phyloP scores from a whole-genome alignment of 306 rosid genomes.

The Gastrolobium villosum region DNA sequence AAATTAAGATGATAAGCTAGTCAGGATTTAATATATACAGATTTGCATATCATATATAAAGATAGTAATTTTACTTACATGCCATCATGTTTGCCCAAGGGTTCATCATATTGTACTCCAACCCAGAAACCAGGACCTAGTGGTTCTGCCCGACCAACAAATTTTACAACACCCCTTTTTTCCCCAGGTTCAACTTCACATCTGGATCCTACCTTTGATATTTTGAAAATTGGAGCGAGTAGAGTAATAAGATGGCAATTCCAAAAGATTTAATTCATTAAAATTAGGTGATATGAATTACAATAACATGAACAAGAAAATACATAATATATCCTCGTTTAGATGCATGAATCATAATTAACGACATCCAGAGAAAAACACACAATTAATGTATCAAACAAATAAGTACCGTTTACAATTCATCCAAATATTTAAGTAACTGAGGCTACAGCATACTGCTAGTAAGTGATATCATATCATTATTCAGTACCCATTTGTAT shows the following conservation, averaged over 20 bases:
- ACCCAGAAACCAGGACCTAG: constrained; percentile 95
- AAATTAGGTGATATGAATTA: constrained; percentile 12
- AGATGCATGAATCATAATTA: neutral
- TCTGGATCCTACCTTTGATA: constrained; percentile 88
- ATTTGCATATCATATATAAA: constrained; percentile 15
- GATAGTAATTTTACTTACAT: constrained; percentile 61
- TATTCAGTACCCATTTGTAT: constrained; percentile 9
- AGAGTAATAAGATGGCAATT: constrained; percentile 6
- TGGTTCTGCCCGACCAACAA: constrained; percentile 79
- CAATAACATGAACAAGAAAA: constrained; percentile 27
- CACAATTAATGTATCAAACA: constrained; percentile 22
- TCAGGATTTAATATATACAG: neutral
- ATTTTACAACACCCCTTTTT: constrained; percentile 84
- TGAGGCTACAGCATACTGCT: constrained; percentile 3
- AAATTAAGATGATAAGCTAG: neutral
- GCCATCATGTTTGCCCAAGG: constrained; percentile 98
- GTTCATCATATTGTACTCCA: constrained; percentile 97
- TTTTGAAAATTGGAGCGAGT: constrained; percentile 33
- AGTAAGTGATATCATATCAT: constrained; percentile 1
- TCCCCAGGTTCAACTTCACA: constrained; percentile 95
- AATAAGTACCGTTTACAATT: constrained; percentile 7
- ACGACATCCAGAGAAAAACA: constrained; percentile 14
- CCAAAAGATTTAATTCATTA: constrained; percentile 9
- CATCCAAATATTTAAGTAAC: constrained; percentile 31
- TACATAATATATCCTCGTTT: constrained; percentile 16